Evolutionary conservation across 1,284 basidiomycete species (phyloP).

Genomic region (Naganishia sp.): DNA sequence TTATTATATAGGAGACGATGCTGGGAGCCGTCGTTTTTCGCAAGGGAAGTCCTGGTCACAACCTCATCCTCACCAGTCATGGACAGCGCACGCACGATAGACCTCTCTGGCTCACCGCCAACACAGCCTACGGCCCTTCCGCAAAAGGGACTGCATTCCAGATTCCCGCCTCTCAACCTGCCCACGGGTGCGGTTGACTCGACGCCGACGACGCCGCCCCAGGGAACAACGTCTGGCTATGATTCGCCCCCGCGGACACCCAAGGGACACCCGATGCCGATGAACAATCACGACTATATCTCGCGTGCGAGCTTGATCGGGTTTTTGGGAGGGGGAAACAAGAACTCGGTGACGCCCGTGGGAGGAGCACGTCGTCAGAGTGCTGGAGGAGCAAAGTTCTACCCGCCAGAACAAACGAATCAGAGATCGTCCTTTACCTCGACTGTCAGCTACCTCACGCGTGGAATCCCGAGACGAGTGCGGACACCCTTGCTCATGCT

Average conservation of each 20-base stretch:
- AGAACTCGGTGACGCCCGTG: not conserved
- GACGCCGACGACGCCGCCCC: not conserved
- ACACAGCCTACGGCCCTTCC: not conserved
- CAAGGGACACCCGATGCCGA: slow-evolving; percentile 27
- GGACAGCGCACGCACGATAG: slow-evolving; percentile 19
- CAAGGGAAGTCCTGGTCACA: not conserved
- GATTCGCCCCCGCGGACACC: slow-evolving; percentile 27
- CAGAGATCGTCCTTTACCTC: slow-evolving; percentile 5
- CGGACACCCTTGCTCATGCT: slow-evolving; percentile 21
- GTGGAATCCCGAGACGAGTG: slow-evolving; percentile 28
- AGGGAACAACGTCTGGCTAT: slow-evolving; percentile 8
- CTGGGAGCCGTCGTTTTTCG: not conserved
- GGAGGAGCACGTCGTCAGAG: slow-evolving; percentile 2
- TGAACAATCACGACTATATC: not conserved
- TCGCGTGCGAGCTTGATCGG: slow-evolving; percentile 21
- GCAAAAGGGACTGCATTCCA: not conserved
- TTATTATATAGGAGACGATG: not conserved
- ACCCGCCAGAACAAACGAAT: slow-evolving; percentile 10
- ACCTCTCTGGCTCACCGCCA: slow-evolving; percentile 19
- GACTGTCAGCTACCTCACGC: slow-evolving; percentile 31
- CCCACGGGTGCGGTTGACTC: not conserved
- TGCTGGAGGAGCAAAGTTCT: slow-evolving; percentile 10
- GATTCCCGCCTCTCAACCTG: not conserved
- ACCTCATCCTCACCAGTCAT: not conserved
- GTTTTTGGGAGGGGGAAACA: slow-evolving; percentile 27